Base-by-base conservation (phyloP, 352 stramenopile species). In the Thraustochytrium striatum region DNA sequence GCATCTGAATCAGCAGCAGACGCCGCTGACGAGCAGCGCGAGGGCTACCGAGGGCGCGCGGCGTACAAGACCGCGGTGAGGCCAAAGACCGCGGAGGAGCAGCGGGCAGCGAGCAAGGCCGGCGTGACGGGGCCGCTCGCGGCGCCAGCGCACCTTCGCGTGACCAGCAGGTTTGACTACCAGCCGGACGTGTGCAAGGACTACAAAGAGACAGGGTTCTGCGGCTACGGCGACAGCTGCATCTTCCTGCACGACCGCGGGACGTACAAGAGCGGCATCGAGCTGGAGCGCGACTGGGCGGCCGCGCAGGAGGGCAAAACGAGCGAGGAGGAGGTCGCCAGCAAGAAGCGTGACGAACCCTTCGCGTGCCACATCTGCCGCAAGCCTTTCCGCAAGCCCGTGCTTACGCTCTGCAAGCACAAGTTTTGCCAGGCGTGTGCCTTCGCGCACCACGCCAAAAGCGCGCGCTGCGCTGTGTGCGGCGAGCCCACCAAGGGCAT, bases 201-300 rank as follows among this genome's bases (percentile, higher is more conserved):
- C 85, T 99, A 99, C 88, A 99, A 99, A 79, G 95, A 99, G 62
- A 99, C 96, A 5, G 96, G 96, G 33, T 99, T 98, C 84, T 99
- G 96, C 81, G 95, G 95, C 50, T 99, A 97, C 84, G 96, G 96
- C 1, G 91, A 95, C 81, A 93, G 84, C 2, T 98, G 95, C 82
- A 98, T 98, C 82, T 99, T 98, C 86, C 86, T 99, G 32, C 96
- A 99, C 85, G 95, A 99, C 83, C 89, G 96, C n/a, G 91, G 94
- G 1, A 93, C 98, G 82, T 98, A 97, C 81, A 96, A 98, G 85
- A 93, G 84, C 52, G 96, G 96, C n/a, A 99, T 94, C 94, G 91
- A 99, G 84, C 92, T 98, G 86, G 92, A 97, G 28, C 84, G 89
- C 69, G 85, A 93, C 69, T 91, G 95, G 81, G 86, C 87, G 47